Conservation (phyloP, 2,329 filamentous ascomycete genomes). For the Calonectria montana region DNA sequence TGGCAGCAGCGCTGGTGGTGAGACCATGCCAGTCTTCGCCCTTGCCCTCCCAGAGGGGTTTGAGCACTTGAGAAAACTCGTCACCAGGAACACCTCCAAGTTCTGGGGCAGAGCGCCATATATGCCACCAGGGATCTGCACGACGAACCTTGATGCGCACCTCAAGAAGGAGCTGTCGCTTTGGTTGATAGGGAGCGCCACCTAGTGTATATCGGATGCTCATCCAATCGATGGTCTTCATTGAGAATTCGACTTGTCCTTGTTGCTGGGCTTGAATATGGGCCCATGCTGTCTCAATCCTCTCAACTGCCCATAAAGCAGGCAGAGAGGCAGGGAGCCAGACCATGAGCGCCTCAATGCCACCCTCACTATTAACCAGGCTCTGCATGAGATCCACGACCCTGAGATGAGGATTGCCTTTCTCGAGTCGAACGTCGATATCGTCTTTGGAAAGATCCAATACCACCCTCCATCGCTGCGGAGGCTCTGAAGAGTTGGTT, state of each 20-base stretch:
- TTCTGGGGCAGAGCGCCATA: slow-evolving; percentile 50
- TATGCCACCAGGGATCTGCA: slow-evolving; percentile 63
- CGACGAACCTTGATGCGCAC: slow-evolving; percentile 62
- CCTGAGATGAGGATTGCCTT: slow-evolving; percentile 75
- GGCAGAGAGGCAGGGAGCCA: slow-evolving; percentile 72
- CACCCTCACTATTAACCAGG: slow-evolving; percentile 66
- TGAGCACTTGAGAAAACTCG: slow-evolving; percentile 53
- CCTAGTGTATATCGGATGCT: slow-evolving; percentile 64
- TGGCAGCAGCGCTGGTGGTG: slow-evolving; percentile 58
- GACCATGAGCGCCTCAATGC: slow-evolving; percentile 63
- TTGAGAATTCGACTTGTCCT: slow-evolving; percentile 62
- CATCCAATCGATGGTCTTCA: slow-evolving; percentile 68
- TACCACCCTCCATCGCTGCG: slow-evolving; percentile 61
- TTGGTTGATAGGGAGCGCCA: slow-evolving; percentile 40
- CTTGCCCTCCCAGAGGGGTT: slow-evolving; percentile 57
- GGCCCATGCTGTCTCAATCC: slow-evolving; percentile 68
- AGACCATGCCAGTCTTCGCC: slow-evolving; percentile 62
- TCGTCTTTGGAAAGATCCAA: slow-evolving; percentile 66
- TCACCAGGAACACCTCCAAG: slow-evolving; percentile 40
- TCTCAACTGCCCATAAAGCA: slow-evolving; percentile 70
- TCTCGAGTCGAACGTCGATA: slow-evolving; percentile 70
- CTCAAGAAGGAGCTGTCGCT: slow-evolving; percentile 60
- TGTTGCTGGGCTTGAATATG: slow-evolving; percentile 54
- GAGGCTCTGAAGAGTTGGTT: not conserved
- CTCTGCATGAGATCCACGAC: slow-evolving; percentile 68